Conservation (phyloP, 768 basidiomycete species). For the Boletus sp. region DNA sequence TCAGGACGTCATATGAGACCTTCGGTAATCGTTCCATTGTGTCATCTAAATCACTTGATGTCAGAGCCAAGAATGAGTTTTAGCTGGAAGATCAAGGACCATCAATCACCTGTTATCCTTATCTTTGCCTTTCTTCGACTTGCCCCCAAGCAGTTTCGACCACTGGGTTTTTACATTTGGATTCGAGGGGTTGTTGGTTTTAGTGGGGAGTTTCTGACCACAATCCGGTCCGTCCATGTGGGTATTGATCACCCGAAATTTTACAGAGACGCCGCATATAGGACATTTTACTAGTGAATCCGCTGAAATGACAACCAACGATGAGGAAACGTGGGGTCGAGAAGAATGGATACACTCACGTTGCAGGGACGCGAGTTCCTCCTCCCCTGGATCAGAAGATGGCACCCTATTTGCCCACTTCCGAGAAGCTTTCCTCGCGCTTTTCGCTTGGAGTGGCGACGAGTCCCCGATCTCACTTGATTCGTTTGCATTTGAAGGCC, state of each 20-base stretch:
- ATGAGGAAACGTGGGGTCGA: background rate
- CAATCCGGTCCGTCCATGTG: conserved; percentile 66
- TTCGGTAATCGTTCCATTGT: conserved; percentile 54
- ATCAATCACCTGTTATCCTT: conserved; percentile 32
- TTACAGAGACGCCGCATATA: conserved; percentile 50
- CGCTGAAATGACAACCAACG: conserved; percentile 27
- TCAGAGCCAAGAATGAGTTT: conserved; percentile 19
- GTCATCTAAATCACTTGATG: conserved; percentile 31
- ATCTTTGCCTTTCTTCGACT: conserved; percentile 41
- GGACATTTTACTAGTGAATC: conserved; percentile 54
- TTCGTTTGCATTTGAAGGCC: conserved; percentile 26
- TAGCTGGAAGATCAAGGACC: background rate
- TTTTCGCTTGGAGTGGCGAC: conserved; percentile 22
- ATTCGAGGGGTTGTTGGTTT: conserved; percentile 23
- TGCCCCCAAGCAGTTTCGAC: conserved; percentile 39
- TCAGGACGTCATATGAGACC: conserved; percentile 61
- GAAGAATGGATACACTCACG: conserved; percentile 14
- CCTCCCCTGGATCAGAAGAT: conserved; percentile 34
- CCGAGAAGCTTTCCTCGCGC: conserved; percentile 18
- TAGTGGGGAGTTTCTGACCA: conserved; percentile 23
- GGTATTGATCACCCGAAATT: conserved; percentile 49
- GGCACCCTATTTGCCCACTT: conserved; percentile 19
- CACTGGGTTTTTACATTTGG: conserved; percentile 36
- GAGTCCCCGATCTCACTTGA: conserved; percentile 26
- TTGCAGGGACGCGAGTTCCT: conserved; percentile 15